Percentiles rank a stretch among this genome's conserved stretches.
Evolutionary conservation across 305 asterid genomes (phyloP).

Genomic region (Solanum hybrid): DNA sequence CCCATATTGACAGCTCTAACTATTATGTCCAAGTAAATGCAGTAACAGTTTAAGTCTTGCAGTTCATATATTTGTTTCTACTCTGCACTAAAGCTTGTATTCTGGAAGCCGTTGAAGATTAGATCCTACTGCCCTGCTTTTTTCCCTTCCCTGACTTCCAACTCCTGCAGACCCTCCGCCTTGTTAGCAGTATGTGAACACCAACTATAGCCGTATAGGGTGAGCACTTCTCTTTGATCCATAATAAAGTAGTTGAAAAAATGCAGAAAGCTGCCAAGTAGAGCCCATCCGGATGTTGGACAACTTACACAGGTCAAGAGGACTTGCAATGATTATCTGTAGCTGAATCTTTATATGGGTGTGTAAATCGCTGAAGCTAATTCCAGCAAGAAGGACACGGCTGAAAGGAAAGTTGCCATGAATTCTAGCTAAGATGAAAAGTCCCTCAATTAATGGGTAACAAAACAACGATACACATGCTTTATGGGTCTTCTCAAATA

Average conservation of each 20-base stretch:
- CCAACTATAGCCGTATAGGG: not conserved
- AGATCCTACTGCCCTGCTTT: not conserved
- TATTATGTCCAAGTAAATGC: not conserved
- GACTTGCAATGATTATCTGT: not conserved
- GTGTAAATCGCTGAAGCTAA: not conserved
- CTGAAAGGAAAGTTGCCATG: not conserved
- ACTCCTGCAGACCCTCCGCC: not conserved
- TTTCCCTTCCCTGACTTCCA: not conserved
- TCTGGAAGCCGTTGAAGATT: not conserved
- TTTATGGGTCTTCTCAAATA: not conserved
- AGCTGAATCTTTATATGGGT: not conserved
- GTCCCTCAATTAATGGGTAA: not conserved
- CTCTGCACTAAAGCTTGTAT: not conserved
- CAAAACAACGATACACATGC: not conserved
- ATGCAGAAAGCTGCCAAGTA: not conserved
- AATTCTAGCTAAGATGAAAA: not conserved
- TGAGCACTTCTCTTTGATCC: not conserved
- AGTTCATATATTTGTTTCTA: not conserved
- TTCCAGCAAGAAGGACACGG: not conserved
- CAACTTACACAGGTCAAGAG: not conserved
- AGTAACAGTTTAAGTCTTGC: not conserved
- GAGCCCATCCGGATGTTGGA: not conserved
- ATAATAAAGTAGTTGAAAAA: not conserved
- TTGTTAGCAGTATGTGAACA: not conserved
- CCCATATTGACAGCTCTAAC: no score